phyloP scores from a whole-genome alignment of 345 rosid species.

The Schrenkiella parvula region DNA sequence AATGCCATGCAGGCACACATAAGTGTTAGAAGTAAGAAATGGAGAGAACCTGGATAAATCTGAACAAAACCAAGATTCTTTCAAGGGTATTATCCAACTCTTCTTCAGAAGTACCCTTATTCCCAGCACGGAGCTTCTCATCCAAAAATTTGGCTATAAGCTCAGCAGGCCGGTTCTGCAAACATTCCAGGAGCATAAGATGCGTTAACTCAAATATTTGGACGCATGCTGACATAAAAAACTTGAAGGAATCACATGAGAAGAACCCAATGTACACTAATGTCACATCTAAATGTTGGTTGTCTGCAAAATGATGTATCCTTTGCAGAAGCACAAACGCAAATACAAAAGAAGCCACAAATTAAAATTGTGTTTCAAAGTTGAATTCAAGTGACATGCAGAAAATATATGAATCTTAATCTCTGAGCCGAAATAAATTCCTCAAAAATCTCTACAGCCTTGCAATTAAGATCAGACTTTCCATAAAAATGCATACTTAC shows the following conservation, averaged over 20 bases:
- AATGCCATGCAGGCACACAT: neutral
- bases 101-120: conserved; percentile 96
- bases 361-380: neutral
- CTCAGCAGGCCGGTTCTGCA: conserved; percentile 92
- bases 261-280: neutral
- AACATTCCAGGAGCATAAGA: conserved; percentile 13
- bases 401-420: neutral
- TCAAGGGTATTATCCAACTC: conserved; percentile 91
- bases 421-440: neutral
- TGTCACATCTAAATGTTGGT: neutral
- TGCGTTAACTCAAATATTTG: neutral
- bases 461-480: neutral
- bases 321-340: neutral
- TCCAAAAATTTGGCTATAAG: conserved; percentile 91
- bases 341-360: neutral
- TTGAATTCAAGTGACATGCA: neutral
- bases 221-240: neutral
- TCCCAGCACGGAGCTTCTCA: conserved; percentile 95
- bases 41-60: conserved; percentile 76
- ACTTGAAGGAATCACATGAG: neutral
- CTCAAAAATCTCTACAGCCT: neutral
- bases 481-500: neutral
- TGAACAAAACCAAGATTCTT: conserved; percentile 77
- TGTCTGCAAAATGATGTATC: neutral
- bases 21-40: neutral